Base-by-base conservation (phyloP, 345 rosid genomes). In the Eutrema yunnanense region DNA sequence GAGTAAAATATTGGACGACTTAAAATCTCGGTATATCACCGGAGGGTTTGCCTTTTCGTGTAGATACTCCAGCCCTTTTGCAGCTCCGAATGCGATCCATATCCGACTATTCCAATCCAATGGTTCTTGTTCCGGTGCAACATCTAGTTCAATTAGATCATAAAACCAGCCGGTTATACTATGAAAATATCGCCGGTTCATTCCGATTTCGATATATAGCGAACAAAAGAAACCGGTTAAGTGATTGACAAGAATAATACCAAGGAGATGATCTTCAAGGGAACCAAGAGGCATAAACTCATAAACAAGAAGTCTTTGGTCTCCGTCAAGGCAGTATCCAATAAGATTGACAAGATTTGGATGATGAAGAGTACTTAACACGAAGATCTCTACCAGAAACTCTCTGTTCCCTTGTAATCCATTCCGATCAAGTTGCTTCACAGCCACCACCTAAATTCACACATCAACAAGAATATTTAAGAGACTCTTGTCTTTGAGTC, bases 381-480 rank as follows among this genome's bases (percentile, higher is more conserved):
- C 84, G 71, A 84, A 77, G 33, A 92, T 87, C 84, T 92, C 95
- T 5, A 88, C 88, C 53, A 90, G 84, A 74, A 92, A 92, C 79
- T 92, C 98, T 71, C 88, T 80, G 76, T 87, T 86, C 79, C 96
- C 98, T 86, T 92, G 96, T 58, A 88, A 82, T 62, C 96, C 92
- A 78, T 90, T 87, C n/a, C 89, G 90, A 75, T 90, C 96, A 46
- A 90, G 92, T 82, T 92, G 96, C 84, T 92, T 92, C 69, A 92
- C 91, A 44, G 98, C 96, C 33, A 88, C 98, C 59, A 90, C 86
- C 98, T 92, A 73, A 34, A 65, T 41, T 44, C 62, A 74, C 34
- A 5, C 50, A 67, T 27, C 8, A 51, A 74, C 16, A 49, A 58
- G 11, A 67, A 12, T 4, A 58, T 41, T 16, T 41, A 30, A 58